A percentile compares a stretch with the other conserved stretches of the same genome.
phyloP scores from a whole-genome alignment of 495 filamentous ascomycete species.

The Aspergillus carlsbadensis region DNA sequence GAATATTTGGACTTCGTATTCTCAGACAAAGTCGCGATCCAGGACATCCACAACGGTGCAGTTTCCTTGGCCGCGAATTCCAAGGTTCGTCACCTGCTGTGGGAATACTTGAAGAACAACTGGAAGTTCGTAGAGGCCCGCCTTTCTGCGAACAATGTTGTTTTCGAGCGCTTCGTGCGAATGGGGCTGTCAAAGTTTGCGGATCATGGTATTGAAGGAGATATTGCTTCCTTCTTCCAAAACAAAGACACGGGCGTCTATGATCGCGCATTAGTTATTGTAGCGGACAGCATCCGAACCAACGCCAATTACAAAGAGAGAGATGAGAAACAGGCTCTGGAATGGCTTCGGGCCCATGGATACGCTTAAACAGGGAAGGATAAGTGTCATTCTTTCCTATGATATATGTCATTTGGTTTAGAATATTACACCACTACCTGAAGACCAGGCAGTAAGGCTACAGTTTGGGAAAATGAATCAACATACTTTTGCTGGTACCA shows the following conservation, averaged over 20 bases:
- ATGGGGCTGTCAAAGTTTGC: slow-evolving; percentile 75
- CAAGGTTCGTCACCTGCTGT: slow-evolving; percentile 65
- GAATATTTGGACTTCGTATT: slow-evolving; percentile 78
- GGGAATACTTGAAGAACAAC: slow-evolving; percentile 79
- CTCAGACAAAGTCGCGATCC: slow-evolving; percentile 70
- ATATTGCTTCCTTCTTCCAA: slow-evolving; percentile 82
- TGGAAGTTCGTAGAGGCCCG: slow-evolving; percentile 68
- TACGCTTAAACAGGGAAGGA: slow-evolving; percentile 43
- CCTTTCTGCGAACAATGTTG: slow-evolving; percentile 76
- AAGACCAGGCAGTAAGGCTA: too few relatives aligned
- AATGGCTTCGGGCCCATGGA: slow-evolving; percentile 67
- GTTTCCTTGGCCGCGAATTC: slow-evolving; percentile 69
- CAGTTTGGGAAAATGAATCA: too few relatives aligned
- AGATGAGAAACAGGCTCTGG: slow-evolving; percentile 63
- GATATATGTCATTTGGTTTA: too few relatives aligned
- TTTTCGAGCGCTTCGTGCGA: slow-evolving; percentile 84
- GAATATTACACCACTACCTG: too few relatives aligned
- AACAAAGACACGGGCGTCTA: slow-evolving; percentile 78
- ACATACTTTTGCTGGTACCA: too few relatives aligned
- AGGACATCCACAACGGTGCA: slow-evolving; percentile 82
- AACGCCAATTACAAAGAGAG: slow-evolving; percentile 75
- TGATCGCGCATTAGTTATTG: slow-evolving; percentile 74
- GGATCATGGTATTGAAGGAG: slow-evolving; percentile 62
- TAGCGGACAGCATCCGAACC: slow-evolving; percentile 74
- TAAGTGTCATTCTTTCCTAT: neutral